Evolutionary conservation across 495 filamentous ascomycete genomes (phyloP), one percentile per base, ranked within the genome.

Genomic region (Amphirosellinia nigrospora): DNA sequence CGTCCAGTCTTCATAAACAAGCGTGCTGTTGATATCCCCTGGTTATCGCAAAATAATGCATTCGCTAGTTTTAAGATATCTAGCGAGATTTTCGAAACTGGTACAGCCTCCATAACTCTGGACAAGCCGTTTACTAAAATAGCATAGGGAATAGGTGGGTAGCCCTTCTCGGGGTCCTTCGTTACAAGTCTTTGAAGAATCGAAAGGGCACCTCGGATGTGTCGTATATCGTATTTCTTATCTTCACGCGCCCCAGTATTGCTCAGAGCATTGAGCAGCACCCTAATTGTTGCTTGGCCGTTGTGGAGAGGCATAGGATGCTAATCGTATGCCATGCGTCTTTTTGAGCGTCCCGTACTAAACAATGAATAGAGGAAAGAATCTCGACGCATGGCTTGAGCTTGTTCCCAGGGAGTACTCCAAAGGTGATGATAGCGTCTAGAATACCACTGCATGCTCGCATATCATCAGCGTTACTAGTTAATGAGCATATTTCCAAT

Each of bases 331-430:
- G 87, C 85, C 94, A 97, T 7, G 93, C 89, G 28, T 88, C 87
- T 43, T 92, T 89, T 63, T 89, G 87, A 21, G 94, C 84, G 60
- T 84, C 84, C 39, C 86, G 87, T 23, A 97, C 87, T 23, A 93
- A 88, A 60, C 91, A 89, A 77, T 94, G 91, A 32, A 95, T 93
- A 66, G 90, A 91, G 79, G 93, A 95, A 61, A 98, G 84, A 19
- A 96, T 87, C 75, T 93, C 89, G 26, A 98, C 81, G 73, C 93
- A 92, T 64, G 85, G 83, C 71, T 86, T 82, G 26, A 97, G 86
- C 71, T 88, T 89, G 68, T 80, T 76, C 53, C 84, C 86, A 8
- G 94, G 94, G 21, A 97, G 88, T 72, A 90, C 85, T 41, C 90
- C 88, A 79, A 93, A 96, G 3, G 91, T 91, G 64, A 93, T 90